These are phyloP conservation scores for Physaria fendleri DNA, from an alignment of 345 rosid genomes.

Conservation along the genomic window DNA sequence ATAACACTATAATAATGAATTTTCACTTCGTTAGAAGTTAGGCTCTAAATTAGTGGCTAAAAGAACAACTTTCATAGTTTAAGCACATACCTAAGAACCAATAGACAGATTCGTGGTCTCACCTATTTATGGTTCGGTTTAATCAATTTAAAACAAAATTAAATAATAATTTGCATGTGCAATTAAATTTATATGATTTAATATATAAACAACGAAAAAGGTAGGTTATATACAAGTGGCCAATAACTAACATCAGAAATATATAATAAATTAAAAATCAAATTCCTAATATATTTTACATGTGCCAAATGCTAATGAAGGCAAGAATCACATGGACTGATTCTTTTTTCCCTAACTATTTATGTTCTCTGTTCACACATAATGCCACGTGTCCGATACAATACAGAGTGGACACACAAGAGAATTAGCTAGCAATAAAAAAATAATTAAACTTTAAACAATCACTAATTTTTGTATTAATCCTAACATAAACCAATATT, in stretches of 20 bases:
- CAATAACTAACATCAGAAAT: conserved; percentile 20
- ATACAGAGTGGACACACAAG: no score
- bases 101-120: conserved; percentile 19
- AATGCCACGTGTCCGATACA: conserved; percentile 18
- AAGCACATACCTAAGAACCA: conserved; percentile 15
- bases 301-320: conserved; percentile 31
- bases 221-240: conserved; percentile 18
- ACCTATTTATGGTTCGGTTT: conserved; percentile 15
- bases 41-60: no score
- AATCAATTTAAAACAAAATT: neutral
- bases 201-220: no score
- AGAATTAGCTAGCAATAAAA: neutral
- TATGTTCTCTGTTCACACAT: conserved; percentile 23
- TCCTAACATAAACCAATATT: conserved; percentile 15
- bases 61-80: neutral
- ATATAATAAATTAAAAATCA: no score
- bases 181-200: conserved; percentile 10
- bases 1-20: no score
- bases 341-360: no score
- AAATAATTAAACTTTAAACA: neutral
- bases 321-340: conserved; percentile 31
- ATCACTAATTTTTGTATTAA: no score
- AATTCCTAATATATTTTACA: no score
- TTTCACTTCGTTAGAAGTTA: no score
- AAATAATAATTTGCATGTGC: conserved; percentile 28